Conservation (phyloP, 768 basidiomycete genomes). For the Nevesoporus exiguus region DNA sequence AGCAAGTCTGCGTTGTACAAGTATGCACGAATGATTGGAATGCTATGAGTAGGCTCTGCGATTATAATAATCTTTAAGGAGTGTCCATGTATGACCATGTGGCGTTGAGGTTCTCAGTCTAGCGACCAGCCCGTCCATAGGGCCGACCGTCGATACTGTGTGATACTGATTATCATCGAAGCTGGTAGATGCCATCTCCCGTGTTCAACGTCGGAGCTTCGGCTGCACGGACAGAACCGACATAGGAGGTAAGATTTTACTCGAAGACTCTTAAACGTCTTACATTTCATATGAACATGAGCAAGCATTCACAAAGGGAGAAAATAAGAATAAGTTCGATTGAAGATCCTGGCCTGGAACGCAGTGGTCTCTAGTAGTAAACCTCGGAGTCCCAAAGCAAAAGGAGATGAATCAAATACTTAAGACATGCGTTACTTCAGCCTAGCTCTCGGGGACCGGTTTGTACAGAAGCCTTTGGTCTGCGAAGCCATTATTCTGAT, state of each 20-base stretch:
- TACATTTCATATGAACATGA: constrained; percentile 40
- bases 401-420: background rate
- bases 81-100: background rate
- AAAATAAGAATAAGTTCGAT: constrained; percentile 42
- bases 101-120: background rate
- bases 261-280: constrained; percentile 3
- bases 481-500: constrained; percentile 33
- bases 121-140: too few relatives aligned
- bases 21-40: constrained; percentile 2
- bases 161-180: constrained; percentile 38
- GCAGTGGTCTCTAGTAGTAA: constrained; percentile 41
- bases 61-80: constrained; percentile 3
- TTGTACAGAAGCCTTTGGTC: constrained; percentile 40
- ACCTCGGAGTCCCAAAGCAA: constrained; percentile 25
- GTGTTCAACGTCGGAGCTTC: constrained; percentile 41
- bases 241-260: background rate
- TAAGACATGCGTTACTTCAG: constrained; percentile 41
- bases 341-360: constrained; percentile 37
- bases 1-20: constrained; percentile 9
- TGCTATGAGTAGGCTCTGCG: background rate
- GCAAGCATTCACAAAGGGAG: constrained; percentile 43
- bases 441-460: constrained; percentile 47
- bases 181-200: constrained; percentile 37
- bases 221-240: constrained; percentile 35
- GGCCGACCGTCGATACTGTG: too few relatives aligned